Percentiles rank a stretch among this genome's conserved stretches.
Conservation (phyloP, 805 yeast species). For the Monosporozyma aquatica region DNA sequence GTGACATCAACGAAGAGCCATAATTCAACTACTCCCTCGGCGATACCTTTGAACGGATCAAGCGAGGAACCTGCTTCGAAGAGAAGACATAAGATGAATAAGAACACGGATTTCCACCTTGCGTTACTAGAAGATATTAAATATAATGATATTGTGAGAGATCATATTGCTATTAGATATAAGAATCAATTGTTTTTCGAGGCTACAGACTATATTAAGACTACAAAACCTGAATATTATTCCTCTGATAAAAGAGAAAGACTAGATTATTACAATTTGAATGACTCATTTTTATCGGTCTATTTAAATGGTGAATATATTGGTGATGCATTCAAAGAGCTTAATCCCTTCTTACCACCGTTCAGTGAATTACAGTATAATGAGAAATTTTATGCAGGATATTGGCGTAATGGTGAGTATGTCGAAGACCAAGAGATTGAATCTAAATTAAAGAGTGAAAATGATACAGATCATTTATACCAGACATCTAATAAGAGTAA, state of each 20-base stretch:
- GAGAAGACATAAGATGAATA: constrained; percentile 9
- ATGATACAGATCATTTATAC: background rate
- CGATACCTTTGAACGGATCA: background rate
- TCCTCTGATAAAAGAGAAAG: constrained; percentile 22
- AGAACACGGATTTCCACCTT: constrained; percentile 22
- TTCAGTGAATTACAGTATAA: constrained; percentile 45
- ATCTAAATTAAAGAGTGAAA: constrained; percentile 8
- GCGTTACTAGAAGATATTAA: constrained; percentile 25
- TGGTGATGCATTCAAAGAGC: constrained; percentile 57
- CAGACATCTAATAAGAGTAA: constrained; percentile 20
- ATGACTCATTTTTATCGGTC: constrained; percentile 52
- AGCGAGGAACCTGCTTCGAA: constrained; percentile 4
- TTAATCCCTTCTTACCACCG: constrained; percentile 76
- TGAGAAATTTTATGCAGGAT: constrained; percentile 29
- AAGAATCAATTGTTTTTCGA: constrained; percentile 74
- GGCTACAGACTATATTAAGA: constrained; percentile 50
- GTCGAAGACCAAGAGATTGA: constrained; percentile 2
- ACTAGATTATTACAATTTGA: constrained; percentile 33
- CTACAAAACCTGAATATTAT: constrained; percentile 30
- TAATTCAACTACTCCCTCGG: background rate
- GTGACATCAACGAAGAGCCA: background rate
- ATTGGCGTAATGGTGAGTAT: constrained; percentile 24
- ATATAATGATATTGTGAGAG: constrained; percentile 49
- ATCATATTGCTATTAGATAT: constrained; percentile 80
- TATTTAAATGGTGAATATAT: constrained; percentile 66